A percentile compares a stretch with the other conserved stretches of the same genome.
These are phyloP conservation scores for Candida freyschussii DNA, from an alignment of 1,139 yeast genomes.

Conservation along the genomic window DNA sequence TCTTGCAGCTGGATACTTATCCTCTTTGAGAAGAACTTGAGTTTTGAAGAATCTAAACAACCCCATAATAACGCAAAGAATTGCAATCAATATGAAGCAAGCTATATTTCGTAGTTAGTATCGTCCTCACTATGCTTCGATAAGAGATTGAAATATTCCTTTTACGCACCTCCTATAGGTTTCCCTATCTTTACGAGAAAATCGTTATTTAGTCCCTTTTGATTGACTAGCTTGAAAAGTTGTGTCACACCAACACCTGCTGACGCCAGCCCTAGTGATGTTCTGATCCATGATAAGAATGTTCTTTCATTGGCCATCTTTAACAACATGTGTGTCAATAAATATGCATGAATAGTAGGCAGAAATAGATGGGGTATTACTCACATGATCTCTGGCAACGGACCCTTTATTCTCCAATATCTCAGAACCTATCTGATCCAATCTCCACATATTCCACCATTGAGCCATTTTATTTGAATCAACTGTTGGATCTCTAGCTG, in stretches of 20 bases:
- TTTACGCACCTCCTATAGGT: slow-evolving; percentile 24
- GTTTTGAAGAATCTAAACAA: slow-evolving; percentile 39
- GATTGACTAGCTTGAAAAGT: slow-evolving; percentile 36
- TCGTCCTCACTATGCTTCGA: no score
- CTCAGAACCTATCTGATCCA: slow-evolving; percentile 25
- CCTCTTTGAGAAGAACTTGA: slow-evolving; percentile 40
- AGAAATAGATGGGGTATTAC: slow-evolving; percentile 19
- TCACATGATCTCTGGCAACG: slow-evolving; percentile 47
- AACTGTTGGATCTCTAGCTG: no score
- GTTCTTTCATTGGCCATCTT: slow-evolving; percentile 75
- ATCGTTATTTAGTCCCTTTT: slow-evolving; percentile 10
- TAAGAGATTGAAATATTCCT: not conserved
- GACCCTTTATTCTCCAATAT: slow-evolving; percentile 40
- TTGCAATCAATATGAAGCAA: slow-evolving; percentile 37
- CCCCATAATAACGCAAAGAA: slow-evolving; percentile 38
- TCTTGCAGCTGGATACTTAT: slow-evolving; percentile 48
- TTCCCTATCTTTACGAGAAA: slow-evolving; percentile 17
- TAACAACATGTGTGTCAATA: slow-evolving; percentile 3
- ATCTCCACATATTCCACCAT: slow-evolving; percentile 17
- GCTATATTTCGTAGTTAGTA: slow-evolving; percentile 18
- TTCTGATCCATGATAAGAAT: slow-evolving; percentile 70
- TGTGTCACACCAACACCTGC: slow-evolving; percentile 56
- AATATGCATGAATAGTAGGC: no score
- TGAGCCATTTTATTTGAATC: no score
- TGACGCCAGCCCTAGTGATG: slow-evolving; percentile 51